These are phyloP conservation scores for Lentinula detonsa DNA, from an alignment of 768 basidiomycete species.

Conservation along the genomic window DNA sequence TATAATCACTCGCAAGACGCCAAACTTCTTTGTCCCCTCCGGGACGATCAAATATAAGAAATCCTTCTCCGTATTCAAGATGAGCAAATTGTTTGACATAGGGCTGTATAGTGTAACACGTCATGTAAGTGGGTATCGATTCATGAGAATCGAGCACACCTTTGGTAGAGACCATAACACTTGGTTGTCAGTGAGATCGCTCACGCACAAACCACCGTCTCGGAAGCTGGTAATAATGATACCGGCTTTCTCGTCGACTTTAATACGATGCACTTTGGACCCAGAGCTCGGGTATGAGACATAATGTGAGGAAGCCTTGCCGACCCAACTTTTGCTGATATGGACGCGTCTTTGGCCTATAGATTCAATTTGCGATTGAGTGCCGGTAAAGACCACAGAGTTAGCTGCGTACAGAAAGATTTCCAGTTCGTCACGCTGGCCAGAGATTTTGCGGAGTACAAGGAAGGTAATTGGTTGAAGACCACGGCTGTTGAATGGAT, in stretches of 20 bases:
- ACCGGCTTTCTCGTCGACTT: constrained; percentile 60
- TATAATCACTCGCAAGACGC: constrained; percentile 37
- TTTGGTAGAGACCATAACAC: constrained; percentile 58
- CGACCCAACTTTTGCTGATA: constrained; percentile 50
- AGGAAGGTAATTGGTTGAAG: constrained; percentile 22
- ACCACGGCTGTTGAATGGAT: constrained; percentile 19
- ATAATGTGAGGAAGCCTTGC: constrained; percentile 34
- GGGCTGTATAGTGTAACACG: constrained; percentile 20
- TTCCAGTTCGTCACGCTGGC: constrained; percentile 45
- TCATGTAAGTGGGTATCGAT: not conserved
- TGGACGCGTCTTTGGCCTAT: constrained; percentile 40
- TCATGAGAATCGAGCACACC: constrained; percentile 26
- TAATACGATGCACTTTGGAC: constrained; percentile 60
- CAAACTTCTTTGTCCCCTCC: constrained; percentile 65
- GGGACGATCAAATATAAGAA: constrained; percentile 60
- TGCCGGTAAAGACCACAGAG: constrained; percentile 2
- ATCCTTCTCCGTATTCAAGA: constrained; percentile 69
- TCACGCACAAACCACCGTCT: constrained; percentile 53
- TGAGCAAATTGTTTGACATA: constrained; percentile 58
- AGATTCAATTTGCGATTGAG: not conserved
- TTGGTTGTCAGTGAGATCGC: constrained; percentile 40
- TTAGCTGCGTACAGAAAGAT: constrained; percentile 45
- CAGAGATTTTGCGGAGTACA: constrained; percentile 29
- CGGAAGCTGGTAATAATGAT: constrained; percentile 53
- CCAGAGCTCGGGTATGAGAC: constrained; percentile 28